phyloP scores from a whole-genome alignment of 768 basidiomycete species.

The Tricholomella constricta region DNA sequence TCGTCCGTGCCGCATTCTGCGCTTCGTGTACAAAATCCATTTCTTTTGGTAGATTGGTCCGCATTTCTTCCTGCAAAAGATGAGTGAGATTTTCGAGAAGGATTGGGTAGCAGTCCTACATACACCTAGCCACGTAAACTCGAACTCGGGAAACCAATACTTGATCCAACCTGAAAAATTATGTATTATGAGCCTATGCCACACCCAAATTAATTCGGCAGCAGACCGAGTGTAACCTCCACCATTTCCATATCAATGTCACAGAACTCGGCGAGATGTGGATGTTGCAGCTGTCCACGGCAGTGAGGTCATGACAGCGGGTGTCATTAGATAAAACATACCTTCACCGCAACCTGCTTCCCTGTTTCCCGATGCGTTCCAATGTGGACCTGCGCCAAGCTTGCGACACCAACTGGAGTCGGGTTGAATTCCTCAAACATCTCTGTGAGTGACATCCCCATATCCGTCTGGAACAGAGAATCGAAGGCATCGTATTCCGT shows the following conservation, averaged over 20 bases:
- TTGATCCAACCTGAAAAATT: slow-evolving; percentile 72
- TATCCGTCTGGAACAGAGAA: slow-evolving; percentile 74
- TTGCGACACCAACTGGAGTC: slow-evolving; percentile 91
- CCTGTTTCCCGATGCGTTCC: slow-evolving; percentile 74
- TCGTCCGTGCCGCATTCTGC: slow-evolving; percentile 73
- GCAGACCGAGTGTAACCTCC: slow-evolving; percentile 65
- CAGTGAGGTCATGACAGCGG: neutral
- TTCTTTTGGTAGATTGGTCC: slow-evolving; percentile 85
- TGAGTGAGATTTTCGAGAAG: slow-evolving; percentile 31
- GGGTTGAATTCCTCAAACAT: slow-evolving; percentile 87
- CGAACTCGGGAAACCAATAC: slow-evolving; percentile 93
- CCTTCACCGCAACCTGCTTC: slow-evolving; percentile 84
- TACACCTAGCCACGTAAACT: slow-evolving; percentile 88
- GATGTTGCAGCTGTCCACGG: slow-evolving; percentile 77
- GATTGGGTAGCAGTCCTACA: slow-evolving; percentile 18
- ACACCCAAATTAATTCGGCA: neutral
- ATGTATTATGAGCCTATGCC: slow-evolving; percentile 4
- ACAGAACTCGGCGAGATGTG: slow-evolving; percentile 89
- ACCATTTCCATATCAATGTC: slow-evolving; percentile 90
- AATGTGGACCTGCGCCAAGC: slow-evolving; percentile 93
- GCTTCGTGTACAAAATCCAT: slow-evolving; percentile 96
- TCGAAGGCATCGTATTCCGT: slow-evolving; percentile 81
- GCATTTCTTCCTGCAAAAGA: slow-evolving; percentile 85
- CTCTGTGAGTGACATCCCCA: slow-evolving; percentile 69
- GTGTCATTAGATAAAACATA: no score